Percentiles rank a stretch among this genome's conserved stretches.
These are phyloP conservation scores for Colletotrichum scovillei DNA, from an alignment of 2,329 filamentous ascomycete species.

Conservation along the genomic window DNA sequence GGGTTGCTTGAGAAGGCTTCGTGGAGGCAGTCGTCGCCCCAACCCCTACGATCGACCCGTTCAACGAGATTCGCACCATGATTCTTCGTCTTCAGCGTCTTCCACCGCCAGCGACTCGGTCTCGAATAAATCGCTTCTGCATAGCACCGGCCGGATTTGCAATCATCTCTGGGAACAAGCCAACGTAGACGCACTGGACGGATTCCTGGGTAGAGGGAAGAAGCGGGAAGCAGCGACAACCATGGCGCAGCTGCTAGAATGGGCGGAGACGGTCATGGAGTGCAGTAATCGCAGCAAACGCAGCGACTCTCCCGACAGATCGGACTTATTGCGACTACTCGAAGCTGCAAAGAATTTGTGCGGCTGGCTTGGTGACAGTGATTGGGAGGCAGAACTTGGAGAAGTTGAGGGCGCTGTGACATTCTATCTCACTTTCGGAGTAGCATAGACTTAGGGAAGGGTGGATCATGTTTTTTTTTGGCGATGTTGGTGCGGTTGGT, in stretches of 20 bases:
- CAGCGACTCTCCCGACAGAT: neutral
- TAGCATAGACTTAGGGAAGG: neutral
- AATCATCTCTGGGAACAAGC: constrained; percentile 45
- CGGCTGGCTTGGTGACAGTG: constrained; percentile 38
- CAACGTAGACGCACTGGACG: constrained; percentile 42
- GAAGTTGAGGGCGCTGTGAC: neutral
- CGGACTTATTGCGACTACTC: constrained; percentile 18
- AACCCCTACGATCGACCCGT: neutral
- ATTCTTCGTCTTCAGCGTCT: neutral
- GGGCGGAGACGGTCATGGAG: constrained; percentile 43
- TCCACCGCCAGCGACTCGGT: neutral
- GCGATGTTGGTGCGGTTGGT: neutral
- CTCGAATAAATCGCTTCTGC: constrained; percentile 41
- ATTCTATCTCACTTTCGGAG: neutral
- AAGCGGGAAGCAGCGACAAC: constrained; percentile 42
- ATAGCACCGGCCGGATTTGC: constrained; percentile 45
- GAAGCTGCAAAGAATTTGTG: constrained; percentile 41
- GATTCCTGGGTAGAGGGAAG: constrained; percentile 40
- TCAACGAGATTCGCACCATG: neutral
- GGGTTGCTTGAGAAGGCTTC: too few relatives aligned
- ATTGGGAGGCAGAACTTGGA: neutral
- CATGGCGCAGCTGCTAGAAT: constrained; percentile 44
- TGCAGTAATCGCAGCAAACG: neutral
- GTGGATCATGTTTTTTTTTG: neutral
- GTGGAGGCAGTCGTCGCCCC: neutral